Conservation (phyloP, 2,329 filamentous ascomycete species). For the Penicillium digitatum region DNA sequence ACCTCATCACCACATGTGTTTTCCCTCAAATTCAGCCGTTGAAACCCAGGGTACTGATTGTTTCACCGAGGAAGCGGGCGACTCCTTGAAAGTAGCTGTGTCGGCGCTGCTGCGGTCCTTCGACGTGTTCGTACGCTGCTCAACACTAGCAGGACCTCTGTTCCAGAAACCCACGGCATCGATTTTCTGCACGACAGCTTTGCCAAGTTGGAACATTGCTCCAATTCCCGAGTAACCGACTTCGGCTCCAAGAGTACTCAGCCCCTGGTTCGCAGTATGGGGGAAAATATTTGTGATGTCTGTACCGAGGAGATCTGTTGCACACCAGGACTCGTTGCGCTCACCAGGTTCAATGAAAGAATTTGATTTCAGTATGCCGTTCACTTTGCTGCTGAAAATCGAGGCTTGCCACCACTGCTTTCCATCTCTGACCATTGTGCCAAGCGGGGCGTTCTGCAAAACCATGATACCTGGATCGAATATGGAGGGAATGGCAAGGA, state of each 20-base stretch:
- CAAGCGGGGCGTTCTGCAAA: constrained; percentile 23
- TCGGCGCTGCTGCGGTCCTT: background rate
- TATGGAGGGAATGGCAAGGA: constrained; percentile 23
- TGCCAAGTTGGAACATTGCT: constrained; percentile 22
- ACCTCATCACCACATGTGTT: background rate
- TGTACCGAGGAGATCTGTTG: constrained; percentile 27
- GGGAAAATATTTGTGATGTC: background rate
- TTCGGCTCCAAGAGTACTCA: background rate
- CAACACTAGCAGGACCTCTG: constrained; percentile 6
- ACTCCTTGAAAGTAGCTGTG: background rate
- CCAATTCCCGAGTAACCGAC: constrained; percentile 7
- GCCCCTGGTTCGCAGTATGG: background rate
- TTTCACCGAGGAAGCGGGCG: background rate
- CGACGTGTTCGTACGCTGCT: background rate
- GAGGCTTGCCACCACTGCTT: constrained; percentile 42
- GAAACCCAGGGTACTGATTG: background rate
- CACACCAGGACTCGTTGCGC: constrained; percentile 31
- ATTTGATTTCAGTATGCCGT: constrained; percentile 34
- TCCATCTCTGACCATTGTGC: constrained; percentile 32
- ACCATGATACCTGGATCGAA: constrained; percentile 26
- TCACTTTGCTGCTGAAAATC: constrained; percentile 36
- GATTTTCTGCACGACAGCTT: constrained; percentile 35
- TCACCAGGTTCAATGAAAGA: constrained; percentile 34
- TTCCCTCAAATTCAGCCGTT: background rate
- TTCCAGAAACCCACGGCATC: constrained; percentile 37